phyloP scores from a whole-genome alignment of 1,284 basidiomycete species.

The Trichosporon asahii region DNA sequence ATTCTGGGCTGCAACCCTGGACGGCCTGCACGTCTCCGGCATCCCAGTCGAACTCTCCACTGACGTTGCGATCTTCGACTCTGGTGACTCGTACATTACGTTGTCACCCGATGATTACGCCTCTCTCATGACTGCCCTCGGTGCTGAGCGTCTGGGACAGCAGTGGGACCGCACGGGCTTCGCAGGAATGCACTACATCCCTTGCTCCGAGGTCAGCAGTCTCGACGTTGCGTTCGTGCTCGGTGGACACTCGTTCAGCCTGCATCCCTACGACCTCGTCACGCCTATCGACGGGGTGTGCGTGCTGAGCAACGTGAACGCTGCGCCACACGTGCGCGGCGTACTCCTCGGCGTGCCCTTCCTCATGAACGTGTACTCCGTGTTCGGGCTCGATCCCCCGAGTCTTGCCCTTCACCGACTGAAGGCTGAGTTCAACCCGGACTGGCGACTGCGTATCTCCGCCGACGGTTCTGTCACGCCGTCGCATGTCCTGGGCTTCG shows the following conservation, averaged over 20 bases:
- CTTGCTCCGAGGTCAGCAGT: neutral
- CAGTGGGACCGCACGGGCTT: neutral
- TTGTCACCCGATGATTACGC: neutral
- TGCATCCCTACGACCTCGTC: neutral
- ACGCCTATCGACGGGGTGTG: neutral
- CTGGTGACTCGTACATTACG: neutral
- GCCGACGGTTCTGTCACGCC: neutral
- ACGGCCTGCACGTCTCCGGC: neutral
- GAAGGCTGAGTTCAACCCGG: neutral
- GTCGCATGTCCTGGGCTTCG: neutral
- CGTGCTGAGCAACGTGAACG: neutral
- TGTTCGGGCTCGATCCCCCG: slow-evolving; percentile 53
- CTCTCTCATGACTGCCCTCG: neutral
- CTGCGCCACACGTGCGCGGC: neutral
- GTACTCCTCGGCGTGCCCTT: slow-evolving; percentile 67
- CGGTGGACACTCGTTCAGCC: neutral
- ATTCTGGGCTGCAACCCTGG: neutral
- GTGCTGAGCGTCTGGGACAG: neutral
- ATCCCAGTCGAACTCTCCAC: neutral
- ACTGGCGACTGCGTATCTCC: neutral
- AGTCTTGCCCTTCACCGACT: neutral
- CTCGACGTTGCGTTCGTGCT: neutral
- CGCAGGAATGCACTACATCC: neutral
- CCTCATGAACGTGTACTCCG: slow-evolving; percentile 72
- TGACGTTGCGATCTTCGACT: neutral